phyloP scores from a whole-genome alignment of 345 rosid genomes.

The Cardamine occulta region DNA sequence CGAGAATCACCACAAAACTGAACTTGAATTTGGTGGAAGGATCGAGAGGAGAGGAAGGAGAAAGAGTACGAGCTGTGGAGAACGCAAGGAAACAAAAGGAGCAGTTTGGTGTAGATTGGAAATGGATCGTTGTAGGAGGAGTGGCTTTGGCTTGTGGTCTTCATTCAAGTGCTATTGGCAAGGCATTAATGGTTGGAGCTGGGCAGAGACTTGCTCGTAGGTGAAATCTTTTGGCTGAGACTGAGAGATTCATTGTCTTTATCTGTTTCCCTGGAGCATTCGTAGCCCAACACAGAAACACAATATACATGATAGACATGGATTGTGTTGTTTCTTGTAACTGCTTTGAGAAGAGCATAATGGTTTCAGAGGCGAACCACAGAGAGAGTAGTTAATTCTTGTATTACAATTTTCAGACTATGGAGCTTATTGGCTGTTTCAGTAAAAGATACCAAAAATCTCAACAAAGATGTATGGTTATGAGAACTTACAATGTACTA shows the following conservation, averaged over 20 bases:
- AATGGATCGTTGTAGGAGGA: slow-evolving; percentile 84
- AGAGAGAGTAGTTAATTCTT: slow-evolving; percentile 16
- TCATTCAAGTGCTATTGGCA: slow-evolving; percentile 72
- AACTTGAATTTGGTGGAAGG: slow-evolving; percentile 52
- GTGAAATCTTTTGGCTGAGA: slow-evolving; percentile 45
- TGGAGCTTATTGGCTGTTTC: neutral
- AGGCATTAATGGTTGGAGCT: slow-evolving; percentile 74
- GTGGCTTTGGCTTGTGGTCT: slow-evolving; percentile 79
- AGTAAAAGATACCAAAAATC: neutral
- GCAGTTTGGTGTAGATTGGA: slow-evolving; percentile 63
- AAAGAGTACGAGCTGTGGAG: slow-evolving; percentile 14
- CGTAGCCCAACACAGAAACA: neutral
- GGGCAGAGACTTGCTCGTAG: slow-evolving; percentile 78
- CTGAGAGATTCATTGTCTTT: slow-evolving; percentile 9
- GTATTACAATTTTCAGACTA: slow-evolving; percentile 22
- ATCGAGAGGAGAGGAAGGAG: slow-evolving; percentile 49
- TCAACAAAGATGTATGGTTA: neutral
- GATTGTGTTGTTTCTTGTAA: slow-evolving; percentile 14
- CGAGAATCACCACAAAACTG: slow-evolving; percentile 69
- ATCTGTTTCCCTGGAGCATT: slow-evolving; percentile 8
- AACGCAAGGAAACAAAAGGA: slow-evolving; percentile 22
- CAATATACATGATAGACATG: slow-evolving; percentile 4
- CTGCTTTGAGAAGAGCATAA: slow-evolving; percentile 2
- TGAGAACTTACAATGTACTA: neutral
- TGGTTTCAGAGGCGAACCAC: neutral